phyloP scores from a whole-genome alignment of 805 yeast species.

The Yarrowia keelungensis region DNA sequence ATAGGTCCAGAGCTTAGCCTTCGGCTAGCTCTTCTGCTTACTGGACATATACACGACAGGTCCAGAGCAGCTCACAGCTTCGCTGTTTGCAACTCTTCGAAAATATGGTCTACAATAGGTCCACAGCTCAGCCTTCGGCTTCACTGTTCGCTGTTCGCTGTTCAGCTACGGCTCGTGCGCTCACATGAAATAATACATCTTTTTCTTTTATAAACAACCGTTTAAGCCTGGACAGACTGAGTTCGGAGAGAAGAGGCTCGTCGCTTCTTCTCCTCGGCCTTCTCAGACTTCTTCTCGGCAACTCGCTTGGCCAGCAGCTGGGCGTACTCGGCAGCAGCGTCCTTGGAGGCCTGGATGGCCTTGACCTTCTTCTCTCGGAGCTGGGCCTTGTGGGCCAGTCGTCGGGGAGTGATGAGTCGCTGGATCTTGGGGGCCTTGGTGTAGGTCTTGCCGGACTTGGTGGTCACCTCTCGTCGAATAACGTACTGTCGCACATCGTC shows the following conservation, averaged over 20 bases:
- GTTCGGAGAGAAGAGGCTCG: slow-evolving; percentile 95
- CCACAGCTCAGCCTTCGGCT: too few species aligned
- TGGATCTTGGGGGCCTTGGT: slow-evolving; percentile 99
- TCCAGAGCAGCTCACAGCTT: too few species aligned
- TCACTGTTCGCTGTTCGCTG: background rate
- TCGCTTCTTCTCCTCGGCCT: slow-evolving; percentile 99
- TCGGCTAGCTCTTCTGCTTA: too few species aligned
- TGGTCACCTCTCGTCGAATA: slow-evolving; percentile 94
- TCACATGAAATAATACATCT: slow-evolving; percentile 29
- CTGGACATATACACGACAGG: too few species aligned
- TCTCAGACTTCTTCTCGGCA: slow-evolving; percentile 97
- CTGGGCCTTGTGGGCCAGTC: slow-evolving; percentile 98
- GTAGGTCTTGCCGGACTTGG: slow-evolving; percentile 95
- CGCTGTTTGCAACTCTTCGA: too few species aligned
- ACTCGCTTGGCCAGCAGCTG: slow-evolving; percentile 97
- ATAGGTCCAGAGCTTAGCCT: too few species aligned
- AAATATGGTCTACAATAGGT: too few species aligned
- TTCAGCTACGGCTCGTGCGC: background rate
- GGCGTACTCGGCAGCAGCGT: slow-evolving; percentile 99
- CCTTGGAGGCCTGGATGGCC: slow-evolving; percentile 99
- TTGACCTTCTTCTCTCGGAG: slow-evolving; percentile 90
- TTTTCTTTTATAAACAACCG: slow-evolving; percentile 37
- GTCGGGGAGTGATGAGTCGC: slow-evolving; percentile 99
- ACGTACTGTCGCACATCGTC: slow-evolving; percentile 92
- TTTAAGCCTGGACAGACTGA: slow-evolving; percentile 41